Evolutionary conservation across 2,329 filamentous ascomycete genomes (phyloP).

Genomic region (Phoma herbarum): DNA sequence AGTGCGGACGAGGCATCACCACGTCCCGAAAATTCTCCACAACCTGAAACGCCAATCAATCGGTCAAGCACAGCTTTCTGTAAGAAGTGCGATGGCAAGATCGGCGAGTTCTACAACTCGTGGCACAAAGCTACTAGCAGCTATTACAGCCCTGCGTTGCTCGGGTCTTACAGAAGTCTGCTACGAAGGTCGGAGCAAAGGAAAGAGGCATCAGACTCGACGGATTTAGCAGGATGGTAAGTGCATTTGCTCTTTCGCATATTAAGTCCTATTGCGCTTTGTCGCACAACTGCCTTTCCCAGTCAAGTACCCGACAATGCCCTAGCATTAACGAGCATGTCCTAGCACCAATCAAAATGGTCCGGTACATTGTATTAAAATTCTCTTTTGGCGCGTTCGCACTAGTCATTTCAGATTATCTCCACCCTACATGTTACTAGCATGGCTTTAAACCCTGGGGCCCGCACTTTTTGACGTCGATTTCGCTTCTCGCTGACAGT

Average conservation of each 20-base stretch:
- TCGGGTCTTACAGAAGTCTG: slow-evolving; percentile 45
- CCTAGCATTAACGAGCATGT: slow-evolving; percentile 44
- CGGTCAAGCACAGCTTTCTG: slow-evolving; percentile 44
- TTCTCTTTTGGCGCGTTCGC: slow-evolving; percentile 48
- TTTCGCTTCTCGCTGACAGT: slow-evolving; percentile 16
- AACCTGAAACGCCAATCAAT: slow-evolving; percentile 22
- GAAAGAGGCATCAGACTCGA: slow-evolving; percentile 41
- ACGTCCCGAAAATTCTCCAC: slow-evolving; percentile 1
- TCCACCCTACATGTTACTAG: slow-evolving; percentile 51
- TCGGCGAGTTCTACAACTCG: slow-evolving; percentile 52
- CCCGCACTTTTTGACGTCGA: slow-evolving; percentile 13
- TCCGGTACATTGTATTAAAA: slow-evolving; percentile 43
- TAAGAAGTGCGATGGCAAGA: slow-evolving; percentile 34
- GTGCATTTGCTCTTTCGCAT: slow-evolving; percentile 32
- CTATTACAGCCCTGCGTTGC: slow-evolving; percentile 48
- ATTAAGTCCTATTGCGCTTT: slow-evolving; percentile 30
- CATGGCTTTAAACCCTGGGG: slow-evolving; percentile 46
- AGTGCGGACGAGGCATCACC: slow-evolving; percentile 26
- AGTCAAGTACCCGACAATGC: slow-evolving; percentile 40
- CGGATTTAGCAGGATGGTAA: slow-evolving; percentile 51
- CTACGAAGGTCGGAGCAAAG: slow-evolving; percentile 37
- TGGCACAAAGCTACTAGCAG: slow-evolving; percentile 47
- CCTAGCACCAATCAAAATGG: slow-evolving; percentile 43
- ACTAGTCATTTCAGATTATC: slow-evolving; percentile 47
- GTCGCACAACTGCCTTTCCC: slow-evolving; percentile 42